Evolutionary conservation across 345 rosid species (phyloP).

Genomic region (Lepidium didymum): DNA sequence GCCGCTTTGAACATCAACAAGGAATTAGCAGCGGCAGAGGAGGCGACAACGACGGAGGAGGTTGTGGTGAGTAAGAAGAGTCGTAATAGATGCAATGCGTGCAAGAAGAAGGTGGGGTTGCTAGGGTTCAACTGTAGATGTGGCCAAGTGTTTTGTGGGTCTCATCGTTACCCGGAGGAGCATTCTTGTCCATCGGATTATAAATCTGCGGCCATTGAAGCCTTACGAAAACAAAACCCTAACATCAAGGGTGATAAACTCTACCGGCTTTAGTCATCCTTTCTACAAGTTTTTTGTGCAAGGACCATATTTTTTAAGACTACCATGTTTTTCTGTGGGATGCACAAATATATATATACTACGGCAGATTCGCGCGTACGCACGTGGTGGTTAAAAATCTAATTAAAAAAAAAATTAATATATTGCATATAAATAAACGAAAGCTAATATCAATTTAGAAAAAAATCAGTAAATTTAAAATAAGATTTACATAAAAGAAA

Average conservation of each 20-base stretch:
- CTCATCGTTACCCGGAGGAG: slow-evolving; percentile 30
- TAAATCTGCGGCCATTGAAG: slow-evolving; percentile 12
- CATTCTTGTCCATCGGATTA: slow-evolving; percentile 35
- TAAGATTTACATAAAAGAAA: too few species aligned
- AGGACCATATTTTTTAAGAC: too few species aligned
- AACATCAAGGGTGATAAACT: slow-evolving; percentile 22
- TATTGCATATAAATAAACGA: too few species aligned
- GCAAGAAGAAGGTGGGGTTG: slow-evolving; percentile 39
- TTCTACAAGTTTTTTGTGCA: not conserved
- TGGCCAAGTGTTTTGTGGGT: slow-evolving; percentile 27
- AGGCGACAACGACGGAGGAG: not conserved
- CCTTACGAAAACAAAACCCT: slow-evolving; percentile 19
- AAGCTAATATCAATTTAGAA: too few species aligned
- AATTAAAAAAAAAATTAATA: too few species aligned
- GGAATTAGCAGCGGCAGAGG: not conserved
- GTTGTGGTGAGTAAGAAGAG: not conserved
- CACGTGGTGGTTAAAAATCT: too few species aligned
- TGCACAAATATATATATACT: too few species aligned
- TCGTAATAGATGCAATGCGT: slow-evolving; percentile 21
- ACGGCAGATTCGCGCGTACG: too few species aligned
- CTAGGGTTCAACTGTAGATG: slow-evolving; percentile 39
- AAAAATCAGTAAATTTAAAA: too few species aligned
- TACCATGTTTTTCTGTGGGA: too few species aligned
- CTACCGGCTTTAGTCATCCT: not conserved
- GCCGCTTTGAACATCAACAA: not conserved